These are phyloP conservation scores for Polytrichum commune DNA, from an alignment of 225 moss, liverwort and hornwort species.

Conservation along the genomic window DNA sequence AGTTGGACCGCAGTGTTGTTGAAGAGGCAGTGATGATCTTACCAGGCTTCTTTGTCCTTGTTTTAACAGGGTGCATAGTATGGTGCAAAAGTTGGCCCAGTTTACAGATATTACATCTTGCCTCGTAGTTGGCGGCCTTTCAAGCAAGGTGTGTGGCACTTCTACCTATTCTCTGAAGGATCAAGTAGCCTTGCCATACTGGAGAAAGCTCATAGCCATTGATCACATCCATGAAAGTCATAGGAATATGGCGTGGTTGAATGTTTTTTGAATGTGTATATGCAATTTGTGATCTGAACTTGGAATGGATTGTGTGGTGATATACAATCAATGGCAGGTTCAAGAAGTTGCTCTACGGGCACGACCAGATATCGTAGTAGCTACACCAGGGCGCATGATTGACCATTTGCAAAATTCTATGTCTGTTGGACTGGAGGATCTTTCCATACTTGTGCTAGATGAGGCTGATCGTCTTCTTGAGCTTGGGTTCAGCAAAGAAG, in stretches of 20 bases:
- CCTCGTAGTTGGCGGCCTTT: slow-evolving; percentile 93
- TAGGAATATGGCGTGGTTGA: no score
- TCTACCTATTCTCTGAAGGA: background rate
- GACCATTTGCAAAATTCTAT: slow-evolving; percentile 95
- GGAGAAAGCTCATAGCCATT: no score
- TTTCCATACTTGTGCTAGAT: slow-evolving; percentile 87
- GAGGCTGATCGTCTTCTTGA: slow-evolving; percentile 94
- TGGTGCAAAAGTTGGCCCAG: slow-evolving; percentile 90
- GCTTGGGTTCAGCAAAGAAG: slow-evolving; percentile 85
- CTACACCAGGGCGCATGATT: slow-evolving; percentile 97
- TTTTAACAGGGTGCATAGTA: slow-evolving; percentile 72
- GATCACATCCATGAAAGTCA: no score
- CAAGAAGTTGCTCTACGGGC: slow-evolving; percentile 88
- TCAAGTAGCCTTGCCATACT: no score
- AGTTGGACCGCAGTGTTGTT: no score
- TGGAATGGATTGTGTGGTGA: background rate
- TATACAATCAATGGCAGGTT: slow-evolving; percentile 44
- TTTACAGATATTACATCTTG: slow-evolving; percentile 86
- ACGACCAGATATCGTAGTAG: slow-evolving; percentile 93
- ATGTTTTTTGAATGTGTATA: no score
- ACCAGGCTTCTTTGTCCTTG: no score
- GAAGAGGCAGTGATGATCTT: no score
- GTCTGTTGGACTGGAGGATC: slow-evolving; percentile 90
- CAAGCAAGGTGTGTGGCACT: slow-evolving; percentile 63
- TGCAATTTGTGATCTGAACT: background rate